Percentiles rank a stretch among this genome's conserved stretches.
phyloP scores from a whole-genome alignment of 2,329 filamentous ascomycete genomes.

The Colletotrichum sp. region DNA sequence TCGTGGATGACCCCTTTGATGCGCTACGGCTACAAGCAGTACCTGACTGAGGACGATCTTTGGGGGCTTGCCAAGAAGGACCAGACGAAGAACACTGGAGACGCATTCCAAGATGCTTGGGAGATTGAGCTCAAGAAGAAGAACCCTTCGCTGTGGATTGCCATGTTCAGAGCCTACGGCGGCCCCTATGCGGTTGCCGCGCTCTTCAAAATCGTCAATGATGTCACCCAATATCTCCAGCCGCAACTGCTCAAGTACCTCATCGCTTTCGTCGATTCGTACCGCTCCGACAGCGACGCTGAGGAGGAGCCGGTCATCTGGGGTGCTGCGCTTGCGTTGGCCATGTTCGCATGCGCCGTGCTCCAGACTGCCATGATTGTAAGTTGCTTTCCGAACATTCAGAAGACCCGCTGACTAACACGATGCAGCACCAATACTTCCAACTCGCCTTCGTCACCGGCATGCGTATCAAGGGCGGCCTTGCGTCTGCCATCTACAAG shows the following conservation, averaged over 20 bases:
- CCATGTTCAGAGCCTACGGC: slow-evolving; percentile 83
- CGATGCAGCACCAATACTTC: slow-evolving; percentile 83
- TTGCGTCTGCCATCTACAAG: slow-evolving; percentile 90
- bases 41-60: slow-evolving; percentile 90
- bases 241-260: slow-evolving; percentile 87
- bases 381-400: slow-evolving; percentile 16
- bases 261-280: slow-evolving; percentile 85
- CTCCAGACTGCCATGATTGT: slow-evolving; percentile 84
- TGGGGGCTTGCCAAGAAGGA: slow-evolving; percentile 89
- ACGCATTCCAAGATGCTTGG: slow-evolving; percentile 78
- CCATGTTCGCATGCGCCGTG: slow-evolving; percentile 89
- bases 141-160: slow-evolving; percentile 86
- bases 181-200: slow-evolving; percentile 82
- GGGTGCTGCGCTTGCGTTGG: slow-evolving; percentile 85
- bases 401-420: slow-evolving; percentile 2
- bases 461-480: slow-evolving; percentile 92
- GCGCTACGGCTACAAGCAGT: slow-evolving; percentile 91
- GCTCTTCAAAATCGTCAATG: slow-evolving; percentile 88
- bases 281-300: slow-evolving; percentile 49
- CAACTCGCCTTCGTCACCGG: slow-evolving; percentile 93
- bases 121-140: slow-evolving; percentile 71
- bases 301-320: slow-evolving; percentile 76
- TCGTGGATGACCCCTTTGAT: slow-evolving; percentile 99
- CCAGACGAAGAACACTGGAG: slow-evolving; percentile 76
- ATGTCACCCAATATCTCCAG: slow-evolving; percentile 85